A percentile compares a stretch with the other conserved stretches of the same genome.
Evolutionary conservation across 225 moss, liverwort and hornwort genomes (phyloP).

Genomic region (Climacium dendroides): DNA sequence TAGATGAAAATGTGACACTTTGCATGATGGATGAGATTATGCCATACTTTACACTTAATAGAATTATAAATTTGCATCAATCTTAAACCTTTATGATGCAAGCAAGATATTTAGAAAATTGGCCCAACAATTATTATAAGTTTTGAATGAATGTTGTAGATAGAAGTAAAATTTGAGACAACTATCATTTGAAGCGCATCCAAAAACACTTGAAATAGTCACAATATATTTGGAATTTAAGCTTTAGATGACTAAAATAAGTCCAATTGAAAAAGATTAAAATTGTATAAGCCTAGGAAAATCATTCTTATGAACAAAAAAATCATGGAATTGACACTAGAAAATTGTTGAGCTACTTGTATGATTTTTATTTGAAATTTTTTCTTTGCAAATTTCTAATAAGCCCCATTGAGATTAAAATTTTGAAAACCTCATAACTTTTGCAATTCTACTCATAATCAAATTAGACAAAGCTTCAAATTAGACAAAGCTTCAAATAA

Average conservation of each 20-base stretch:
- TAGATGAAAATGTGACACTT: background rate
- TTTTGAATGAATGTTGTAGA: background rate
- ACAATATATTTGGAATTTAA: background rate
- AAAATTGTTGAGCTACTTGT: background rate
- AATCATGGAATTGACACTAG: no score
- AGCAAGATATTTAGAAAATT: background rate
- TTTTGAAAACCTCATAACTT: background rate
- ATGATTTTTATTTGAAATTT: background rate
- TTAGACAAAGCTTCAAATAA: background rate
- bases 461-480: background rate
- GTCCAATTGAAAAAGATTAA: background rate
- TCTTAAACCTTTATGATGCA: background rate
- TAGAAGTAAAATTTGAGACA: background rate
- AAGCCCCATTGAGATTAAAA: background rate
- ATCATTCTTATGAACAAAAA: rapidly evolving
- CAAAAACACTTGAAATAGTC: background rate
- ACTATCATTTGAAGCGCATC: background rate
- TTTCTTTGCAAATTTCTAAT: background rate
- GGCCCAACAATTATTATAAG: background rate
- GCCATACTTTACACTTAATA: background rate
- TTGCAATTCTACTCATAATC: background rate
- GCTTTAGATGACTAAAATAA: background rate
- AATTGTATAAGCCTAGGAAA: background rate
- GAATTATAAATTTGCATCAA: background rate
- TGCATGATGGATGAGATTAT: background rate